These are phyloP conservation scores for Fusarium euwallaceae DNA, from an alignment of 2,329 filamentous ascomycete genomes.

Conservation along the genomic window DNA sequence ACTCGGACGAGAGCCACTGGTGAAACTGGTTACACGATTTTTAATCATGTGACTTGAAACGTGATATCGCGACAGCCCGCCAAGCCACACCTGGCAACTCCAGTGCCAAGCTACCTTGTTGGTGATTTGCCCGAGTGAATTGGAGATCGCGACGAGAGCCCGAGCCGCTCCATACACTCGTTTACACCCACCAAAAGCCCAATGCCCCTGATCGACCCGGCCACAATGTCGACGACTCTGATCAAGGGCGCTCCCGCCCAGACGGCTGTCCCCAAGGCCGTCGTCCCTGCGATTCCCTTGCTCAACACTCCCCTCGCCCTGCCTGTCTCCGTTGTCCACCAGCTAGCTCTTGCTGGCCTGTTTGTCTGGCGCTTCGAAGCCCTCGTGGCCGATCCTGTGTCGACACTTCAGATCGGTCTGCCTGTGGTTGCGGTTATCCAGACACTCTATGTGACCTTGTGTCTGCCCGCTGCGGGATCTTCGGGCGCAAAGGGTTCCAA, in stretches of 20 bases:
- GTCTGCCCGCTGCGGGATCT: constrained; percentile 72
- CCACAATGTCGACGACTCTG: constrained; percentile 55
- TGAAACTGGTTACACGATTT: background rate
- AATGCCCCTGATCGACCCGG: constrained; percentile 53
- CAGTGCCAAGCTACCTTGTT: constrained; percentile 29
- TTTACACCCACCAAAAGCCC: constrained; percentile 9
- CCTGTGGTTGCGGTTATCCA: constrained; percentile 76
- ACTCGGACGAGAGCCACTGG: background rate
- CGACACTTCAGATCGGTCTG: constrained; percentile 71
- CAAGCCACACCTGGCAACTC: constrained; percentile 35
- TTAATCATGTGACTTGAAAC: constrained; percentile 37
- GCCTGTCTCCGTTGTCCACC: constrained; percentile 75
- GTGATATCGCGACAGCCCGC: constrained; percentile 24
- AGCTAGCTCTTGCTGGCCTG: constrained; percentile 73
- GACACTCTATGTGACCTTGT: constrained; percentile 70
- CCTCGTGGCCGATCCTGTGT: constrained; percentile 78
- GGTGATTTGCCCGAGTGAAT: constrained; percentile 19
- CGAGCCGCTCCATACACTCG: constrained; percentile 36
- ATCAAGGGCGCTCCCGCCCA: constrained; percentile 49
- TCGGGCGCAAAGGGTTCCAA: constrained; percentile 55
- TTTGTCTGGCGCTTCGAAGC: constrained; percentile 73
- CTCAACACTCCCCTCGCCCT: constrained; percentile 55
- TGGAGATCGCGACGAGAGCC: constrained; percentile 33
- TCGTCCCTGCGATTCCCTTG: constrained; percentile 55
- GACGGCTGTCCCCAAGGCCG: constrained; percentile 43